These are phyloP conservation scores for Pilobolus umbonatus DNA, from an alignment of 192 early-diverging fungal species.

Conservation along the genomic window DNA sequence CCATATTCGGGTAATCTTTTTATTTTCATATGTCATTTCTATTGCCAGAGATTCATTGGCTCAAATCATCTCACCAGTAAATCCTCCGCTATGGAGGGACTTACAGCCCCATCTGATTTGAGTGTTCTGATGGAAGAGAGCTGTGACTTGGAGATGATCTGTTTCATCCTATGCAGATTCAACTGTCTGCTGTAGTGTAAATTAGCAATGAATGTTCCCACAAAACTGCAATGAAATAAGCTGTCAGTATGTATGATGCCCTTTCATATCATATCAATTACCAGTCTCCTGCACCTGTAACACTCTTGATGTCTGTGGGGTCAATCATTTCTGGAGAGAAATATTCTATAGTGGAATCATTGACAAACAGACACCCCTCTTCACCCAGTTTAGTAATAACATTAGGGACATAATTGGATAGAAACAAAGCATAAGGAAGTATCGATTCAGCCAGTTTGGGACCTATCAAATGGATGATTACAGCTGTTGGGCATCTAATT, in stretches of 20 bases:
- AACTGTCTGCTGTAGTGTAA: slow-evolving; percentile 13
- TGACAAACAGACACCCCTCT: slow-evolving; percentile 48
- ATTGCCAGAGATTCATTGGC: too few relatives aligned
- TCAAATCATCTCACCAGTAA: slow-evolving; percentile 12
- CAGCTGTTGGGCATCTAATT: too few relatives aligned
- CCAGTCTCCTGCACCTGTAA: slow-evolving; percentile 80
- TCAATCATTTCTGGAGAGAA: slow-evolving; percentile 30
- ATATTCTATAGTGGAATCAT: slow-evolving; percentile 18
- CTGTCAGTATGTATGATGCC: slow-evolving; percentile 14
- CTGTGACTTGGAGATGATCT: slow-evolving; percentile 18
- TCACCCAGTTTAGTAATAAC: slow-evolving; percentile 68
- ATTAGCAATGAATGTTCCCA: slow-evolving; percentile 62
- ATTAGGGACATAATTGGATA: slow-evolving; percentile 48
- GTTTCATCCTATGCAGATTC: not conserved
- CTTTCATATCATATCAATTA: slow-evolving; percentile 31
- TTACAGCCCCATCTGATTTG: slow-evolving; percentile 32
- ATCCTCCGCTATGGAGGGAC: slow-evolving; percentile 5
- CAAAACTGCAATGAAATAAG: slow-evolving; percentile 50
- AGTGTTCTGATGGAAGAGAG: slow-evolving; percentile 28
- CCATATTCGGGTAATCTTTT: too few relatives aligned
- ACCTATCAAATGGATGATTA: not conserved
- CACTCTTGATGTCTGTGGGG: slow-evolving; percentile 43
- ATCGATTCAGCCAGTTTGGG: slow-evolving; percentile 6
- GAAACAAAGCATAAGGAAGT: slow-evolving; percentile 31
- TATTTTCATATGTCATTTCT: too few relatives aligned